Evolutionary conservation across 441 rosid genomes (phyloP), one percentile per base, ranked within the genome.

Genomic region (Melastoma candidum): DNA sequence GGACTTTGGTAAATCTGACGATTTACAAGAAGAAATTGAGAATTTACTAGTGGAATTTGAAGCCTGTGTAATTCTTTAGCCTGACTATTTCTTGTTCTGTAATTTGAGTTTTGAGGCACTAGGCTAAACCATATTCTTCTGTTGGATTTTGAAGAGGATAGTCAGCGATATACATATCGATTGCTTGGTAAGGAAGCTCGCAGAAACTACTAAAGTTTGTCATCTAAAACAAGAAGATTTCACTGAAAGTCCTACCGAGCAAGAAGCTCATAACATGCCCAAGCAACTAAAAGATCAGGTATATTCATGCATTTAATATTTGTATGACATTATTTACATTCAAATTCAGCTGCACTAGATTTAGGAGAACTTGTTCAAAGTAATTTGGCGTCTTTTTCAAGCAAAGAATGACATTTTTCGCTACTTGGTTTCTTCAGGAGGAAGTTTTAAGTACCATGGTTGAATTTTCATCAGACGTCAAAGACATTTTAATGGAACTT

Each of bases 251-350:
- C 55, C 53, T 56, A 68, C 77, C 68, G 94, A 82, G 73, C 77
- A 74, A 4, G 94, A 85, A 69, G 75, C 78, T 67, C 77, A 76
- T 67, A 69, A 69, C 73, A 82, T 85, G 58, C 82, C 84, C 73
- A 82, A 82, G 73, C 89, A 82, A 73, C 96, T 92, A 49, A 84
- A 87, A 67, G 95, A 85, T 76, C 87, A 87, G 96, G 98, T 88
- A 52, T 36, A 54, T 51, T 22, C 64, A 58, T 72, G 57, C 22
- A 17, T 26, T 54, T 48, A 3, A 29, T 29, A 7, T 29, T 29
- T 29, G 82, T 81, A 72, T 49, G 75, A 7, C 36, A 29, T 29
- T 29, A 29, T 29, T 29, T 29, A 29, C 36, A 3, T 29, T 29
- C 36, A 29, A 29, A 29, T 3, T 29, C 36, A 3, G 36, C 36